Percentiles rank a stretch among this genome's conserved stretches.
phyloP scores from a whole-genome alignment of 176 grass and related monocot species.

The Juncus inflexus region DNA sequence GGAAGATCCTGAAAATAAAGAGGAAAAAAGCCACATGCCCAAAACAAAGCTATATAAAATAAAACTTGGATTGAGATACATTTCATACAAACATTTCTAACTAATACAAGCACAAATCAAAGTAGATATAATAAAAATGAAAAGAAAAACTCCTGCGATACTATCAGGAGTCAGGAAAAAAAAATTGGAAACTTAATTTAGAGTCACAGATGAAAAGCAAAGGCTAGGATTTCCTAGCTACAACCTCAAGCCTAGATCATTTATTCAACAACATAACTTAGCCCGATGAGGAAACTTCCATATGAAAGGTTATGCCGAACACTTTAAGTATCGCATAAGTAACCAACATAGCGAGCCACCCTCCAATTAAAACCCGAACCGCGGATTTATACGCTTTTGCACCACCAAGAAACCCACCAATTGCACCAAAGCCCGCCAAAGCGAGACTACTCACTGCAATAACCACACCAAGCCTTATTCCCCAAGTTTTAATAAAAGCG shows the following conservation, averaged over 20 bases:
- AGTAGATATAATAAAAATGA: background rate
- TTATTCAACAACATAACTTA: background rate
- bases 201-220: background rate
- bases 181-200: background rate
- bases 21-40: no score
- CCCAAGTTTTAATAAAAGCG: slow-evolving; percentile 36
- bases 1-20: no score
- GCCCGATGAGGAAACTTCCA: slow-evolving; percentile 35
- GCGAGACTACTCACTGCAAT: slow-evolving; percentile 49
- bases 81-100: no score
- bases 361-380: slow-evolving; percentile 59
- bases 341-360: slow-evolving; percentile 79
- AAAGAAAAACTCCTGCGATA: slow-evolving; percentile 10
- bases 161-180: background rate
- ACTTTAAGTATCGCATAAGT: slow-evolving; percentile 68
- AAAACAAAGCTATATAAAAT: no score
- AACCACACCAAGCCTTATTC: slow-evolving; percentile 41
- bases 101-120: background rate
- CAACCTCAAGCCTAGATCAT: background rate
- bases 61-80: no score
- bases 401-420: slow-evolving; percentile 60
- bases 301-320: slow-evolving; percentile 44
- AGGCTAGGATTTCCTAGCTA: background rate
- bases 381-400: slow-evolving; percentile 36
- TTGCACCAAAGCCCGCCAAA: slow-evolving; percentile 53